Base-by-base conservation (phyloP, 352 stramenopile species). In the Elongisporangium senticosum region DNA sequence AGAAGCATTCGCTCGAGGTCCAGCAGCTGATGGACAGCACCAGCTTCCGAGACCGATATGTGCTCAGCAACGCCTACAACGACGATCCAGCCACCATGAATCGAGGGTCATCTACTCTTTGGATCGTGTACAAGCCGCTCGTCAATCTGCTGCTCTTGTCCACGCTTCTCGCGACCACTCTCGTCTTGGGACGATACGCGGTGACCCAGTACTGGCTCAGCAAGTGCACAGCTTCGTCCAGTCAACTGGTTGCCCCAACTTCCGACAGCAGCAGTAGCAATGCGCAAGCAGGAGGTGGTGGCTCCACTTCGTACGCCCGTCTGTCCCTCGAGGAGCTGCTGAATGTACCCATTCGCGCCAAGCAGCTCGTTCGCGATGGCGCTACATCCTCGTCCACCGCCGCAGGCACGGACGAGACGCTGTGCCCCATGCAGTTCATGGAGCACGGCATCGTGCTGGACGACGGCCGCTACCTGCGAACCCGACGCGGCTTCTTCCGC, bases 371-470 rank as follows among this genome's bases (percentile, higher is more conserved):
- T 43, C 69, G 70, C 49, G 67, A 56, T 40, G 55, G 65, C 22
- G 60, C 61, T 23, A 56, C 50, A 37, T 49, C 21, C 17, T 13
- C 11, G 4, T 62, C 15, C 22, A 56, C 24, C 8, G 64, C 55
- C 7, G 61, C 69, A 4, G 56, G 59, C 23, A 48, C 58, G 22
- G 69, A 80, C 26, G 64, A 62, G 50, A 80, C 73, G 63, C 71
- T 77, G 48, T 69, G 48, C 53, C 52, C 69, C 6, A 61, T 62
- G 49, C 75, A 76, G 23, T 74, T 70, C 54, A 57, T 86, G 14
- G 71, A 71, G 48, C 54, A 86, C 52, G 76, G 74, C 15, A 53
- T 83, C 22, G 61, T 86, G 54, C 58, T 83, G 43, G 76, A 86
- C 60, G 66, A 65, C 51, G 59, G 71, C 23, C 63, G 67, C 33